phyloP scores from a whole-genome alignment of 148 eudicot species.

The Silene conica region DNA sequence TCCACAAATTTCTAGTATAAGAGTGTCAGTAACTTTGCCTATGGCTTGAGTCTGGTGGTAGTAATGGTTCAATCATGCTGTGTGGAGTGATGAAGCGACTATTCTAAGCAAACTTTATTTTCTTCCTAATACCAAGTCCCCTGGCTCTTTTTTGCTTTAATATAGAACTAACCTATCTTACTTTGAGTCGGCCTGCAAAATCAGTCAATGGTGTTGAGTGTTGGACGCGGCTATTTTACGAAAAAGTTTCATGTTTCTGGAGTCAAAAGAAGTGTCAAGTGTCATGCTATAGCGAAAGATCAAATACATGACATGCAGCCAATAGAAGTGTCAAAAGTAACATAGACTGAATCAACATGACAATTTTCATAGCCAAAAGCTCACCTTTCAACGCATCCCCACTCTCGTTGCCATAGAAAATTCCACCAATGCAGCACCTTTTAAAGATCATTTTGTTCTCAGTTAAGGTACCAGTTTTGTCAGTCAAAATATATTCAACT shows the following conservation, averaged over 20 bases:
- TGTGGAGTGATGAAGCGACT: not conserved
- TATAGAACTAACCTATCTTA: not conserved
- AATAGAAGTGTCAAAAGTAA: not conserved
- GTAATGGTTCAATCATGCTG: not conserved
- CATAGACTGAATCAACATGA: not conserved
- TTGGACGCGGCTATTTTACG: not conserved
- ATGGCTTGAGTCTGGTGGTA: not conserved
- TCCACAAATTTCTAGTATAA: not conserved
- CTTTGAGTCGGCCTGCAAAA: not conserved
- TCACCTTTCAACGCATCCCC: slow-evolving; percentile 92
- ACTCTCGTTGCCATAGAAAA: slow-evolving; percentile 79
- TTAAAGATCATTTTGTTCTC: slow-evolving; percentile 94
- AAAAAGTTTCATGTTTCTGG: not conserved
- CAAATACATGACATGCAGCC: not conserved
- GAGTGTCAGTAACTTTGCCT: not conserved
- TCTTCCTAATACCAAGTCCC: not conserved
- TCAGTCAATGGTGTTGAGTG: not conserved
- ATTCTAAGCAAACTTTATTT: not conserved
- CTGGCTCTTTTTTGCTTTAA: not conserved
- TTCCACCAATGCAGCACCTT: slow-evolving; percentile 78
- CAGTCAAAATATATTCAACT: slow-evolving; percentile 96
- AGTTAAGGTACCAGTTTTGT: slow-evolving; percentile 95
- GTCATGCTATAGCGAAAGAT: not conserved
- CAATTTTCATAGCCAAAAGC: slow-evolving; percentile 17
- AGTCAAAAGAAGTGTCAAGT: not conserved